These are phyloP conservation scores for Ophiognomonia clavigignenti-juglandacearum DNA, from an alignment of 2,329 filamentous ascomycete genomes.

Conservation along the genomic window DNA sequence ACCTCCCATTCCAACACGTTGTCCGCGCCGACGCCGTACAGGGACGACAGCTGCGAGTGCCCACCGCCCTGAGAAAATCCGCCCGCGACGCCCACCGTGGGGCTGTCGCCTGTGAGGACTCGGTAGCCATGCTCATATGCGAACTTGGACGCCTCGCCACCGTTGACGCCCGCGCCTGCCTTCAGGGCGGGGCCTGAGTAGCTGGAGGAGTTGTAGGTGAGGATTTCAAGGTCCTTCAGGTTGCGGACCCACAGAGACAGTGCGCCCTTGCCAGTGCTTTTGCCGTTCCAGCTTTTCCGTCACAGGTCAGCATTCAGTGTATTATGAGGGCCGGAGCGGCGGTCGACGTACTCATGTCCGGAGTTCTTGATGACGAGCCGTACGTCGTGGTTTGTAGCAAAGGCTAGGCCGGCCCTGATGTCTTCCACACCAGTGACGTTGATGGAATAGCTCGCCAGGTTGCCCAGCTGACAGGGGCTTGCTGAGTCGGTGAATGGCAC, in stretches of 20 bases:
- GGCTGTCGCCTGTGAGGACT: slow-evolving; percentile 11
- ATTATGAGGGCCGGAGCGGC: slow-evolving; percentile 19
- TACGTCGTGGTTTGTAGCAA: slow-evolving; percentile 31
- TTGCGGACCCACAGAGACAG: slow-evolving; percentile 47
- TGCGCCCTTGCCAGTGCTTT: slow-evolving; percentile 15
- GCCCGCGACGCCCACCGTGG: slow-evolving; percentile 45
- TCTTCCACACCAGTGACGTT: slow-evolving; percentile 22
- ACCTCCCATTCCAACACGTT: slow-evolving; percentile 43
- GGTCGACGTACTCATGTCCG: slow-evolving; percentile 35
- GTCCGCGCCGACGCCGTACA: slow-evolving; percentile 44
- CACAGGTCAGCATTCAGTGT: background rate
- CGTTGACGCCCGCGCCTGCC: slow-evolving; percentile 49
- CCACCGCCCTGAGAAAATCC: slow-evolving; percentile 45
- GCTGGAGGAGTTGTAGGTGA: slow-evolving; percentile 5
- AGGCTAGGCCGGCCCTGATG: slow-evolving; percentile 28
- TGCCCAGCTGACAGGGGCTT: no score
- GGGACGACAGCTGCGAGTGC: slow-evolving; percentile 34
- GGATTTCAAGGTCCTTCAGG: slow-evolving; percentile 27
- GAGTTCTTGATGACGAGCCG: slow-evolving; percentile 39
- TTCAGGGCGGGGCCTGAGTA: slow-evolving; percentile 47
- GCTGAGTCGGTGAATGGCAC: no score
- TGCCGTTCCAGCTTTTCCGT: slow-evolving; percentile 14
- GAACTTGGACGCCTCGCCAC: slow-evolving; percentile 44
- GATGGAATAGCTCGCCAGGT: slow-evolving; percentile 28
- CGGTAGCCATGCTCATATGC: slow-evolving; percentile 37